These are phyloP conservation scores for Baudoinia panamericana DNA, from an alignment of 495 filamentous ascomycete species.

Conservation along the genomic window DNA sequence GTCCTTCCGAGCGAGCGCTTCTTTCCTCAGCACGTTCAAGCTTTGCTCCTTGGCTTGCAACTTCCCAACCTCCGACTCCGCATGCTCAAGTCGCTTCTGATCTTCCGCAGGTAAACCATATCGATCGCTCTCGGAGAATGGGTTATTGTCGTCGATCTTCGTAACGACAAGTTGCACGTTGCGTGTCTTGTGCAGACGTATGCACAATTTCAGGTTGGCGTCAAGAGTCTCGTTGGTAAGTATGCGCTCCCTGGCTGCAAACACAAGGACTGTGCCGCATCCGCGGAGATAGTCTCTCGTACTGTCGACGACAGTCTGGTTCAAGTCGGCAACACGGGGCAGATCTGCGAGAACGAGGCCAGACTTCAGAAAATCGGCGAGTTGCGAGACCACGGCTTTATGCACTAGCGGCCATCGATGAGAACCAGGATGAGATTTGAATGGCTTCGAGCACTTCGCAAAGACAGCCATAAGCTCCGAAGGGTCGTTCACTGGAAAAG, in stretches of 20 bases:
- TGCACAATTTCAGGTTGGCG: no score
- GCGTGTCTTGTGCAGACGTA: background rate
- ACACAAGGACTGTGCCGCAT: slow-evolving; percentile 4
- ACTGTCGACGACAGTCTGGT: slow-evolving; percentile 1
- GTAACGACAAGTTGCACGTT: slow-evolving; percentile 3
- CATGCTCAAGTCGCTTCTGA: background rate
- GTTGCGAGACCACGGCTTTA: no score
- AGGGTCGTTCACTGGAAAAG: no score
- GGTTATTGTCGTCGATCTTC: slow-evolving; percentile 2
- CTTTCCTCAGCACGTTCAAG: background rate
- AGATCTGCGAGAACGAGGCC: slow-evolving; percentile 8
- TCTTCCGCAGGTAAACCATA: slow-evolving; percentile 1
- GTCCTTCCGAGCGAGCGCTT: background rate
- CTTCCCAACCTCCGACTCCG: no score
- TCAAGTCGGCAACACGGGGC: slow-evolving; percentile 6
- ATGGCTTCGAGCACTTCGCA: no score
- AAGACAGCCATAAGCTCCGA: no score
- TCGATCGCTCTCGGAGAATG: background rate
- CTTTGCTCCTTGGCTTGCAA: background rate
- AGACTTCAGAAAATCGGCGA: background rate
- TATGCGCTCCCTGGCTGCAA: background rate
- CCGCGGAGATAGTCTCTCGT: slow-evolving; percentile 2
- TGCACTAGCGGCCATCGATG: no score
- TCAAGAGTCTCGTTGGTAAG: no score
- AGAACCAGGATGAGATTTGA: no score